Conservation (phyloP, 1,284 basidiomycete species). For the Leccinum fuscescens region DNA sequence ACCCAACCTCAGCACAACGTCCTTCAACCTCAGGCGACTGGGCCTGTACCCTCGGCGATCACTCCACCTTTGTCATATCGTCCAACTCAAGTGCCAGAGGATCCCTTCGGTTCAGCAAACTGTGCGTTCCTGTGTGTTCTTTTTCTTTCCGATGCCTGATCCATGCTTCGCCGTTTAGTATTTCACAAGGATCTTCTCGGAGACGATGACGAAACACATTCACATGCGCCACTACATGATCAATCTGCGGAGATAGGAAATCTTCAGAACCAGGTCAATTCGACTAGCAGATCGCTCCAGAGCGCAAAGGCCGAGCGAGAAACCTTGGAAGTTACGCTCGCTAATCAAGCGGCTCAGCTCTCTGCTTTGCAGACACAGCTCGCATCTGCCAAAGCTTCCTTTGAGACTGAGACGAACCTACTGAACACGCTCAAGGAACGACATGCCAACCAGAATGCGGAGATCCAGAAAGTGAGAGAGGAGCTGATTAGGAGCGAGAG, state of each 20-base stretch:
- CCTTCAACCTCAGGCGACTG: constrained; percentile 41
- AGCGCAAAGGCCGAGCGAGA: constrained; percentile 58
- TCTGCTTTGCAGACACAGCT: constrained; percentile 74
- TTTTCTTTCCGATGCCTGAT: constrained; percentile 17
- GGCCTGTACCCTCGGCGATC: constrained; percentile 6
- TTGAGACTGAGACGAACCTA: constrained; percentile 81
- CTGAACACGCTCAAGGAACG: constrained; percentile 76
- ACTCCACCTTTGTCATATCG: constrained; percentile 23
- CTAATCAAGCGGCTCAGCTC: constrained; percentile 67
- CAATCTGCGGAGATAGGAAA: constrained; percentile 84
- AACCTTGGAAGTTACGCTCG: constrained; percentile 54
- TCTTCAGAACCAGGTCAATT: constrained; percentile 77
- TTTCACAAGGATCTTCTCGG: constrained; percentile 59
- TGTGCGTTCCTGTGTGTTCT: constrained; percentile 26
- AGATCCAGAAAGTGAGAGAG: constrained; percentile 74
- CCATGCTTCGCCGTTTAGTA: constrained; percentile 15
- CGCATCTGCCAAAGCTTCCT: constrained; percentile 73
- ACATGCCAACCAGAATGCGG: constrained; percentile 66
- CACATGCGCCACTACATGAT: constrained; percentile 58
- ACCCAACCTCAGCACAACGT: constrained; percentile 33
- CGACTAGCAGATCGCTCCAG: constrained; percentile 75
- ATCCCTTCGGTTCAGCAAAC: constrained; percentile 43
- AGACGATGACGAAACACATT: constrained; percentile 58
- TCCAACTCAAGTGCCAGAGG: constrained; percentile 27
- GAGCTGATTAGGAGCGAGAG: constrained; percentile 91